Evolutionary conservation across 306 rosid species (phyloP), one percentile per base, ranked within the genome.

Genomic region (Cucurbita argyrosperma): DNA sequence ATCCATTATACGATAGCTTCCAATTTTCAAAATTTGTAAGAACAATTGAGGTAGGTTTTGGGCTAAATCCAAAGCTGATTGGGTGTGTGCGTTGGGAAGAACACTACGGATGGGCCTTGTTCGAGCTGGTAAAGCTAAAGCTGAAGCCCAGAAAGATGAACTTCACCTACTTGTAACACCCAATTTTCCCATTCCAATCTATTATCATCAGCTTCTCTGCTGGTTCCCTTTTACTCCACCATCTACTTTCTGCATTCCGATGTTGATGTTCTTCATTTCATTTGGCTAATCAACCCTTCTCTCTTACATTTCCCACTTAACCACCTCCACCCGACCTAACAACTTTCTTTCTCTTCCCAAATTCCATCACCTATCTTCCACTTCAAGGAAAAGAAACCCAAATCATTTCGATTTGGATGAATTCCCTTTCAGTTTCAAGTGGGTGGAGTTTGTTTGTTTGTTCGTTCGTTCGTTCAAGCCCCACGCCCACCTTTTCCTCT

Each of bases 321-420:
- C 69, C 49, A 62, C 69, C 69, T 39, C 69, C 69, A 62, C 49
- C 69, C 8, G 11, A 62, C 69, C 69, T 62, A 62, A 60, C 66
- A 58, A 13, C 49, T 62, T 39, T 16, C 68, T 12, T 40, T 4
- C 8, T 16, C 59, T 46, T 43, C 37, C 39, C 66, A 35, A 60
- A 30, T 37, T 35, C 45, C 63, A 11, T 16, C 39, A 21, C 19
- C 37, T n/a, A 40, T 64, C 71, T 64, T 64, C 71, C 71, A 64
- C 71, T 64, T 42, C 8, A 64, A 64, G 71, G 40, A 64, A 64
- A 64, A 64, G 51, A 40, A 9, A 64, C 71, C 15, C 52, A 63
- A 67, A 67, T 67, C 72, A 60, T 60, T 60, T 60, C 43, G 42
- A 37, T 30, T 60, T 60, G 43, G 64, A 66, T 37, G 21, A 61